phyloP scores from a whole-genome alignment of 1,284 basidiomycete genomes.

The Cutaneotrichosporon sp. region DNA sequence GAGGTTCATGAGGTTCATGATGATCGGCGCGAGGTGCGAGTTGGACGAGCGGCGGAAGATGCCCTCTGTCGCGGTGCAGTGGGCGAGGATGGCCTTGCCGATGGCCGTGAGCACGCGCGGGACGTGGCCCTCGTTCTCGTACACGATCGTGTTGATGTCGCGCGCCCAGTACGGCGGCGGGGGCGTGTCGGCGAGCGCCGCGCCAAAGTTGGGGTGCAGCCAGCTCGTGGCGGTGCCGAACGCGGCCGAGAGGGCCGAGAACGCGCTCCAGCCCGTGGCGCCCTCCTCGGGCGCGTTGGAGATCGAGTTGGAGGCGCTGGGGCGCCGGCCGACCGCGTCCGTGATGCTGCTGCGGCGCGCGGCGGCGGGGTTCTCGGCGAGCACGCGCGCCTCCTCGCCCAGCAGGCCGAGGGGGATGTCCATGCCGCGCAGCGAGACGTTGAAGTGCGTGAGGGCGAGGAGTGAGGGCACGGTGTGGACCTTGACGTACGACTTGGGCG shows the following conservation, averaged over 20 bases:
- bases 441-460: constrained; percentile 25
- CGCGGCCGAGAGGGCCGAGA: constrained; percentile 7
- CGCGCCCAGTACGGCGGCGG: constrained; percentile 11
- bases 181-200: background rate
- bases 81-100: constrained; percentile 30
- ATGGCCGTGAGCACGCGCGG: constrained; percentile 31
- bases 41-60: constrained; percentile 35
- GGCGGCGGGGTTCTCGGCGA: constrained; percentile 29
- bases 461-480: constrained; percentile 39
- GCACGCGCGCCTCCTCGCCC: constrained; percentile 33
- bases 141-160: constrained; percentile 25
- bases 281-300: background rate
- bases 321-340: too few species aligned
- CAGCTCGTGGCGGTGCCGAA: constrained; percentile 11
- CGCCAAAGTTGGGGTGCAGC: background rate
- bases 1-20: constrained; percentile 33
- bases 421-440: constrained; percentile 36
- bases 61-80: constrained; percentile 38
- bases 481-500: constrained; percentile 46
- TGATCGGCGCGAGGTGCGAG: constrained; percentile 24
- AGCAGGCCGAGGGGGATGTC: constrained; percentile 33
- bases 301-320: background rate
- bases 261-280: constrained; percentile 7
- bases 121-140: constrained; percentile 25
- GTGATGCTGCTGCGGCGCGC: background rate